Evolutionary conservation across 176 grass and related monocot species (phyloP), one percentile per base, ranked within the genome.

Genomic region (Tuctoria greenei): DNA sequence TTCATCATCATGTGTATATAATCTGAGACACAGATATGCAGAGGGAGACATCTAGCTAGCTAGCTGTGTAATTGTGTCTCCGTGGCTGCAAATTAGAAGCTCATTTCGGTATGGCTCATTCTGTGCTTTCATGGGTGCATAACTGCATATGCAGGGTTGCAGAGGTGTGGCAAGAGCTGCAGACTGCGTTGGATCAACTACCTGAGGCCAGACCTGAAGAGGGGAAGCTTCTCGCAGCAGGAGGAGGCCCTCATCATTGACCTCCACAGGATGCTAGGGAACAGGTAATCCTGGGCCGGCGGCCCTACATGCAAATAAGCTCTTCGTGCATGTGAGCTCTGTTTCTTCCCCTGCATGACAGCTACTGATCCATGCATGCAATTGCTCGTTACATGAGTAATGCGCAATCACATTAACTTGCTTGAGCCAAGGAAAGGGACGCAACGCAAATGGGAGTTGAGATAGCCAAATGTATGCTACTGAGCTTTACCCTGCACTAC

Each of bases 111-210:
- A 21, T 15, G 49, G n/a, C 41, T 64, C 43, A 52, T 61, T 59
- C 69, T 31, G 18, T 66, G 20, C 73, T n/a, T n/a, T n/a, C n/a
- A n/a, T n/a, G n/a, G n/a, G 5, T 36, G 47, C 24, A 0, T 44
- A 47, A 31, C 31, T 31, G 31, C 7, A 18, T 20, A 25, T 37
- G 54, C 78, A 98, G 96, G 96, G 27, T 56, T 99, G 80, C 92
- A 89, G 84, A 90, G 96, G 82, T 99, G 96, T 35, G 96, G 96
- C 44, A 99, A 99, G 86, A 99, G 96, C 81, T 99, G 96, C 88
- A 95, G 96, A 81, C 85, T 99, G 79, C 71, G 96, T 83, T 99
- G 96, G 96, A 99, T 99, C 87, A 99, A 99, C 85, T 99, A 99
- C 75, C 91, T 99, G 61, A 90, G 96, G 57, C 96, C 92, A 46